Evolutionary conservation across 2,329 filamentous ascomycete genomes (phyloP).

Genomic region (Penicillium sp.): DNA sequence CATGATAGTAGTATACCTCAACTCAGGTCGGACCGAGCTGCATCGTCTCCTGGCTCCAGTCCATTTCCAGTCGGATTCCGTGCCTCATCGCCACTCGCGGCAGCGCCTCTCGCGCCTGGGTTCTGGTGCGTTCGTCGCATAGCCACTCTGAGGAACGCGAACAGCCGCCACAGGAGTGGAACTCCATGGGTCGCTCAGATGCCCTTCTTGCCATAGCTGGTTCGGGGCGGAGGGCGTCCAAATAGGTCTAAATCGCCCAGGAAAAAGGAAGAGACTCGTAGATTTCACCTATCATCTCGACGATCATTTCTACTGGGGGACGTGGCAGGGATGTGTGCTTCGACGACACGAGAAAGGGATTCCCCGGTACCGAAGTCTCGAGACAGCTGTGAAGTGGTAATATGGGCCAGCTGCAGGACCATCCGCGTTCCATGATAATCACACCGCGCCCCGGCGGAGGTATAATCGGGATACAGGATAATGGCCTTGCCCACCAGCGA

Average conservation of each 20-base stretch:
- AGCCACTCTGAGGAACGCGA: constrained; percentile 3
- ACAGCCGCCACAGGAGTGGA: constrained; percentile 6
- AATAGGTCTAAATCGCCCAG: not conserved
- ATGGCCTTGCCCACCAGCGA: not conserved
- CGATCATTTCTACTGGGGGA: constrained; percentile 2
- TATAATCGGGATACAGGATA: constrained; percentile 1
- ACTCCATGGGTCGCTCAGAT: constrained; percentile 8
- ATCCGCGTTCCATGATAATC: constrained; percentile 5
- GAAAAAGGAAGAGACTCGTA: constrained; percentile 4
- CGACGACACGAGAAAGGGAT: not conserved
- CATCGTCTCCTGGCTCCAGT: not conserved
- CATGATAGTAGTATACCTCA: too few species aligned
- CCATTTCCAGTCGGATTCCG: constrained; percentile 5
- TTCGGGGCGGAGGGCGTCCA: not conserved
- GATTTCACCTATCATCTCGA: constrained; percentile 3
- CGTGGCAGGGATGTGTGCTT: not conserved
- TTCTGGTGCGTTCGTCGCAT: constrained; percentile 6
- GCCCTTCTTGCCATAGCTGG: not conserved
- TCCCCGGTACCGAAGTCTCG: not conserved
- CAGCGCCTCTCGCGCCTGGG: not conserved
- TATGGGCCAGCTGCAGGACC: not conserved
- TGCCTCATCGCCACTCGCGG: constrained; percentile 2
- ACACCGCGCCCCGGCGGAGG: constrained; percentile 4
- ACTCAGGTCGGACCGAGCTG: not conserved
- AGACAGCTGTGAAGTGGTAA: not conserved